Evolutionary conservation across 371 early-diverging fungal genomes (phyloP), one percentile per base, ranked within the genome.

Genomic region (Apophysomyces sp.): DNA sequence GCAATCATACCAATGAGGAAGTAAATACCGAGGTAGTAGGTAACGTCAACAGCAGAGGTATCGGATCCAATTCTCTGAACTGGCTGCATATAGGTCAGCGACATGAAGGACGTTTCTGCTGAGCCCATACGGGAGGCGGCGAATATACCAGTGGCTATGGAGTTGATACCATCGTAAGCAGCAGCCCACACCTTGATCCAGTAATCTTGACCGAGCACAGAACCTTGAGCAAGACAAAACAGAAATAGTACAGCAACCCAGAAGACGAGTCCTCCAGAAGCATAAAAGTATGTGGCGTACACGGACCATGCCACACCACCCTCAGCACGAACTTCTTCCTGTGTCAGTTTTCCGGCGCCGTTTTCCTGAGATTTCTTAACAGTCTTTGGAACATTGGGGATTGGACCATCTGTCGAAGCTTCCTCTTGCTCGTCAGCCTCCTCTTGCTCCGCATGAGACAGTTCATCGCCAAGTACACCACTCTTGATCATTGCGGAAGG

Each of bases 321-420:
- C 5, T 76, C 78, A 2, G 65, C 73, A 29, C 78, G 73, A 55
- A 77, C 81, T 63, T 88, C 89, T 15, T 84, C 85, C 60, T 73
- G 57, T 37, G 86, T 78, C 24, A 87, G 63, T 58, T 81, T 79
- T 49, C 34, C 44, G 0, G 64, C 53, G 18, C 81, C 77, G 4
- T 73, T 76, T 27, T 74, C 57, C 31, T 60, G 49, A 34, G 63
- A 61, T 28, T 77, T 58, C 36, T 34, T 41, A 26, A 60, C 65
- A 16, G 53, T 62, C 18, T 37, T 61, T 2, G 61, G 55, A 37
- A 61, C 44, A 7, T 31, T 30, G 1, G 72, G 74, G n/a, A 68
- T 62, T 30, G 77, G 70, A 2, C 72, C 74, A n/a, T 74, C 68
- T 3, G 61, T 52, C 2, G 73, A 66, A 40, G 68, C 60, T n/a